A percentile compares a stretch with the other conserved stretches of the same genome.
These are phyloP conservation scores for Pestalotiopsis sp. DNA, from an alignment of 2,329 filamentous ascomycete species.

Conservation along the genomic window DNA sequence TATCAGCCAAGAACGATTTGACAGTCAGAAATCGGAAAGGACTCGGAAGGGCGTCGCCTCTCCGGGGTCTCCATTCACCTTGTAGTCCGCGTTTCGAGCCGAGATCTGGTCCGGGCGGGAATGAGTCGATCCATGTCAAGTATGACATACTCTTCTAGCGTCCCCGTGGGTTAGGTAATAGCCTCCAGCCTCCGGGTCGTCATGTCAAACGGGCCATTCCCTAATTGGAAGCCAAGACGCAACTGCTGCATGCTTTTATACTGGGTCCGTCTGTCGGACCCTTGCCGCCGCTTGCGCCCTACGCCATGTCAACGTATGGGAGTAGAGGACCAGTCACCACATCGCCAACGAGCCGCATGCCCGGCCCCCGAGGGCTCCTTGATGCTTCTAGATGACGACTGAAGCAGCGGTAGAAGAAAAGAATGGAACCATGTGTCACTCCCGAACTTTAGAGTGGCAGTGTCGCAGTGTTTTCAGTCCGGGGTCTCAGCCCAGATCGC, in stretches of 20 bases:
- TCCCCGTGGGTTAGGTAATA: conserved; percentile 9
- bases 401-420: not conserved
- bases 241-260: conserved; percentile 15
- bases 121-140: not conserved
- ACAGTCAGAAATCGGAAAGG: not conserved
- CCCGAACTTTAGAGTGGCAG: not conserved
- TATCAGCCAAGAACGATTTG: not conserved
- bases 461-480: not conserved
- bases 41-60: not conserved
- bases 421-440: not conserved
- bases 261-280: not conserved
- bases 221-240: conserved; percentile 20
- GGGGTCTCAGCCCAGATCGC: not conserved
- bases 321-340: no score
- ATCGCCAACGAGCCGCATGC: no score
- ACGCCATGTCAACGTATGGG: no score
- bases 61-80: not conserved
- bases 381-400: no score
- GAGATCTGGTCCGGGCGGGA: not conserved
- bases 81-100: not conserved
- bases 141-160: not conserved
- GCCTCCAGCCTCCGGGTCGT: not conserved
- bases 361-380: no score
- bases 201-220: conserved; percentile 2
- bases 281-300: not conserved